Evolutionary conservation across 2,329 filamentous ascomycete species (phyloP).

Genomic region (Monosporascus sp.): DNA sequence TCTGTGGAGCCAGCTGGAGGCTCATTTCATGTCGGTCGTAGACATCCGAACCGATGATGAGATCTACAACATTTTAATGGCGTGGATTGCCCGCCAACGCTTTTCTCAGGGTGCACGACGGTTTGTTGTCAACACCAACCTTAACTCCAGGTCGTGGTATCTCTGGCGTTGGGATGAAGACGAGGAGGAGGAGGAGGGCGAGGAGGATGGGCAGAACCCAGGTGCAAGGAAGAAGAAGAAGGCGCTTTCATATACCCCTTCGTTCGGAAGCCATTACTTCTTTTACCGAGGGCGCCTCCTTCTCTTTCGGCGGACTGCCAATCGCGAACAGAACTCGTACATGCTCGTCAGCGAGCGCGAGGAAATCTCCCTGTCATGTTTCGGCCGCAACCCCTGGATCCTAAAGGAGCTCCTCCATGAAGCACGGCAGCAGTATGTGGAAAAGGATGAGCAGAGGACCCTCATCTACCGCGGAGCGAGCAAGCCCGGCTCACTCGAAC

Average conservation of each 20-base stretch:
- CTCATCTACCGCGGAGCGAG: conserved; percentile 57
- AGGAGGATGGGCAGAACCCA: conserved; percentile 27
- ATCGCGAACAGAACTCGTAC: conserved; percentile 35
- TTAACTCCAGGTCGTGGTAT: conserved; percentile 47
- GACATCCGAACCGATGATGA: conserved; percentile 66
- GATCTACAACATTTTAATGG: conserved; percentile 67
- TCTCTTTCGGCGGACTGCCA: conserved; percentile 48
- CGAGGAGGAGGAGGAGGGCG: conserved; percentile 39
- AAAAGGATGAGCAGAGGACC: conserved; percentile 56
- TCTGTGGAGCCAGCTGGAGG: conserved; percentile 41
- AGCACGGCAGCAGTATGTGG: conserved; percentile 48
- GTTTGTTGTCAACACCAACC: conserved; percentile 60
- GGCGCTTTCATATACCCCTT: conserved; percentile 57
- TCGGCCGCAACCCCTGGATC: conserved; percentile 54
- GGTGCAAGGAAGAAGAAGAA: conserved; percentile 40
- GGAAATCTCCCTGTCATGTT: conserved; percentile 54
- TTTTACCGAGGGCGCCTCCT: conserved; percentile 57
- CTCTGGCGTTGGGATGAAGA: conserved; percentile 40
- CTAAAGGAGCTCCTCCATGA: conserved; percentile 59
- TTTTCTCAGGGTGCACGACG: conserved; percentile 55
- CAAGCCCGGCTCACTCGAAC: conserved; percentile 35
- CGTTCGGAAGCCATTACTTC: conserved; percentile 62
- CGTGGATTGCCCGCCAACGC: conserved; percentile 58
- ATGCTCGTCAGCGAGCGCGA: conserved; percentile 46
- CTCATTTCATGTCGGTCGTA: conserved; percentile 59